Base-by-base conservation (phyloP, 2,329 filamentous ascomycete species). In the Alternaria atra region DNA sequence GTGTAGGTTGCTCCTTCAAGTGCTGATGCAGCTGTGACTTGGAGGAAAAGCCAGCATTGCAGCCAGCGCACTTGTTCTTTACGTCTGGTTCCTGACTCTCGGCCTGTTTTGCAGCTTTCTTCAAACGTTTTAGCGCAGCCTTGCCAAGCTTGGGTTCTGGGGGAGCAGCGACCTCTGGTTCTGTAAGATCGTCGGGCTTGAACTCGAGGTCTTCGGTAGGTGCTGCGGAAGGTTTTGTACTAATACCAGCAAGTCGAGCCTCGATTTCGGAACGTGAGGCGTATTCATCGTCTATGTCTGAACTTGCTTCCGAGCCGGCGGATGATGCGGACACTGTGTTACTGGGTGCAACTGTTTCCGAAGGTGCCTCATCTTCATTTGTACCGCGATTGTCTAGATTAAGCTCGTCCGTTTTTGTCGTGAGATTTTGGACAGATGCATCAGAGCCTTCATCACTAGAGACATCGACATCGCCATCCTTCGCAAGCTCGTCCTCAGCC, bases 41-140 rank as follows among this genome's bases (percentile, higher is more conserved):
- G 1, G 90, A 92, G 0, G 86, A 87, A 80, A 98, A 99, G 0
- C 81, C 85, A 67, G 91, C 92, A 67, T 88, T 86, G 78, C 95
- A 98, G 5, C 89, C 86, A 3, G 90, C 86, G 74, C 95, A 98
- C 70, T 89, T 89, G 54, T 92, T 86, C 30, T 88, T 81, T 66
- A 65, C 23, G 2, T 75, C 75, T 2, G 63, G 13, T 5, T 64
- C 55, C 6, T 75, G 71, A 5, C 66, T 65, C 2, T 72, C 73
- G 4, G 77, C 74, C 37, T 78, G 74, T 50, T 82, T 80, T 1
- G 81, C 82, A 2, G 82, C 82, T 39, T 76, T 76, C 65, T 83
- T 83, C 3, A 79, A 79, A 9, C 81, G 79, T 65, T 83, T 84
- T 58, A 82, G 77, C 1, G 82, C 82, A 9, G 83, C 83, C 68